A percentile compares a stretch with the other conserved stretches of the same genome.
phyloP scores from a whole-genome alignment of 257 asterid species.

The Solanum microdontum region DNA sequence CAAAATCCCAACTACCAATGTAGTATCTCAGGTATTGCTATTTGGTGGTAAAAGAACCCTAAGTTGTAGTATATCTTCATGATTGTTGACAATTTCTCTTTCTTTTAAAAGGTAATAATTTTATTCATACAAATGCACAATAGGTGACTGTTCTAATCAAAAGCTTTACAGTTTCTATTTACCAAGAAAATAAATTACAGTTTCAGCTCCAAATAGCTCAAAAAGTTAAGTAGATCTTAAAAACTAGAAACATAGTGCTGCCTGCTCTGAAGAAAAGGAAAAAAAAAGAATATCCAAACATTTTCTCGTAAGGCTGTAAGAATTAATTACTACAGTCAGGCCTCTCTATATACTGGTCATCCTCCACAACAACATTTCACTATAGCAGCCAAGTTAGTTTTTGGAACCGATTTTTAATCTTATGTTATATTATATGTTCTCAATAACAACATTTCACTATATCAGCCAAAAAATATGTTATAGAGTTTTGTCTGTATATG shows the following conservation, averaged over 20 bases:
- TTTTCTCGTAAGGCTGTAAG: neutral
- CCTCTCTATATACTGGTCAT: neutral
- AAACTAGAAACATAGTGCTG: neutral
- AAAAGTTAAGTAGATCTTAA: neutral
- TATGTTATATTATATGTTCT: neutral
- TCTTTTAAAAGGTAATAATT: neutral
- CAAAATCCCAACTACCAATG: neutral
- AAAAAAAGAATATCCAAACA: neutral
- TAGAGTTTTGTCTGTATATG: neutral
- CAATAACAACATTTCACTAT: neutral
- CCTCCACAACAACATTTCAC: neutral
- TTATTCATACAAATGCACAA: neutral
- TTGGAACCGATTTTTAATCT: neutral
- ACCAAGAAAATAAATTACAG: neutral
- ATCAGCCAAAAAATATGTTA: neutral
- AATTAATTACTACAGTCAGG: neutral
- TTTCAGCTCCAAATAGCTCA: neutral
- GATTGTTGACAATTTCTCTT: neutral
- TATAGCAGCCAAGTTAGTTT: neutral
- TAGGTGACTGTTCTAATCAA: neutral
- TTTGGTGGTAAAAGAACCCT: neutral
- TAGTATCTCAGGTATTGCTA: neutral
- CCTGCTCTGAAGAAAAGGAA: neutral
- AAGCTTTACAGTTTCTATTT: neutral
- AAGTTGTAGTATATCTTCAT: neutral